These are phyloP conservation scores for Calonectria ilicicola DNA, from an alignment of 2,329 filamentous ascomycete genomes.

Conservation along the genomic window DNA sequence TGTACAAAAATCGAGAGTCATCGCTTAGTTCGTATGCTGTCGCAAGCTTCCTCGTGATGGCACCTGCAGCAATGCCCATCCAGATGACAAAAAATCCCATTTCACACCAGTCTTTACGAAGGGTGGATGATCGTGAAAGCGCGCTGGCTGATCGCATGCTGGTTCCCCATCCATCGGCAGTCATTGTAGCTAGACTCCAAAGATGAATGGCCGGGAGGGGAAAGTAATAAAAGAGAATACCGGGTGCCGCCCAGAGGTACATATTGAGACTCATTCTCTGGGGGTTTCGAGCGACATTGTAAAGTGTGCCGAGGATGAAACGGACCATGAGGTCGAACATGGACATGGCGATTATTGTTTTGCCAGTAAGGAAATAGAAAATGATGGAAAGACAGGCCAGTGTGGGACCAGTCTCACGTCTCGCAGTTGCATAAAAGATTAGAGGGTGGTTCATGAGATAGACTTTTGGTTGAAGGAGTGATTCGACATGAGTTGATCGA, in stretches of 20 bases:
- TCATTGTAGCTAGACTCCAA: slow-evolving; percentile 41
- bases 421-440: slow-evolving; percentile 39
- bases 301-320: slow-evolving; percentile 21
- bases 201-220: slow-evolving; percentile 40
- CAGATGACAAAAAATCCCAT: slow-evolving; percentile 40
- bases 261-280: slow-evolving; percentile 30
- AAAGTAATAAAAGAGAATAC: slow-evolving; percentile 41
- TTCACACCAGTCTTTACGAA: slow-evolving; percentile 37
- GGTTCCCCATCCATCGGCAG: slow-evolving; percentile 42
- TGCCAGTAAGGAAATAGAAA: slow-evolving; percentile 36
- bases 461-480: slow-evolving; percentile 38
- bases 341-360: slow-evolving; percentile 31
- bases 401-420: slow-evolving; percentile 37
- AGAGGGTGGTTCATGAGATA: slow-evolving; percentile 40
- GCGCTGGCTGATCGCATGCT: slow-evolving; percentile 39
- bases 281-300: slow-evolving; percentile 39
- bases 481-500: slow-evolving; percentile 41
- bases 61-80: slow-evolving; percentile 38
- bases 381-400: slow-evolving; percentile 33
- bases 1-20: background rate
- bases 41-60: slow-evolving; percentile 15
- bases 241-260: slow-evolving; percentile 37
- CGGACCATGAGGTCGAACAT: slow-evolving; percentile 31
- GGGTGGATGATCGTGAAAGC: slow-evolving; percentile 27
- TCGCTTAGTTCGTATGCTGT: background rate